Conservation (phyloP, 2,329 filamentous ascomycete species). For the Colletotrichum acutatum region DNA sequence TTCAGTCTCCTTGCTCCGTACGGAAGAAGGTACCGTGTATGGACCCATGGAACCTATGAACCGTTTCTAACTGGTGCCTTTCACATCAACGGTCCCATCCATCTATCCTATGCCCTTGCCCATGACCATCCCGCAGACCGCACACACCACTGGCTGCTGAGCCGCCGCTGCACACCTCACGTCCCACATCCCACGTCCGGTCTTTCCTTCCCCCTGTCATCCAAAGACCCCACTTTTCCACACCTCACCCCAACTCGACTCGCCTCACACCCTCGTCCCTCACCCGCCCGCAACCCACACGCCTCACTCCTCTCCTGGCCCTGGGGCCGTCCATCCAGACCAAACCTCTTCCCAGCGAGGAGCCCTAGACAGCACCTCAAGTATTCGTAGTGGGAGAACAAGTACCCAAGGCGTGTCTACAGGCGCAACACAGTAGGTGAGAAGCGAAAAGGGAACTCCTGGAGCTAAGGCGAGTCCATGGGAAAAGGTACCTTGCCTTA, state of each 20-base stretch:
- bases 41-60: neutral
- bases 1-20: neutral
- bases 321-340: neutral
- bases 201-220: neutral
- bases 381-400: no score
- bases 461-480: neutral
- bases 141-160: constrained; percentile 26
- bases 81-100: neutral
- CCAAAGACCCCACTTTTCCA: neutral
- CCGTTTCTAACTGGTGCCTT: neutral
- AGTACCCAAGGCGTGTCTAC: neutral
- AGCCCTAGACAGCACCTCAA: neutral
- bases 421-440: neutral
- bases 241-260: neutral
- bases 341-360: neutral
- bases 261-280: neutral
- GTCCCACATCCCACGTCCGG: constrained; percentile 3
- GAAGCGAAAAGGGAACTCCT: neutral
- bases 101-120: neutral
- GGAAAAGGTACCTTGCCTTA: neutral
- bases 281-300: constrained; percentile 1
- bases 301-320: constrained; percentile 12
- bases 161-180: constrained; percentile 23
- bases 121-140: neutral
- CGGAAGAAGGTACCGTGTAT: no score